Evolutionary conservation across 306 rosid genomes (phyloP), one percentile per base, ranked within the genome.

Genomic region (Calophaca sinica): DNA sequence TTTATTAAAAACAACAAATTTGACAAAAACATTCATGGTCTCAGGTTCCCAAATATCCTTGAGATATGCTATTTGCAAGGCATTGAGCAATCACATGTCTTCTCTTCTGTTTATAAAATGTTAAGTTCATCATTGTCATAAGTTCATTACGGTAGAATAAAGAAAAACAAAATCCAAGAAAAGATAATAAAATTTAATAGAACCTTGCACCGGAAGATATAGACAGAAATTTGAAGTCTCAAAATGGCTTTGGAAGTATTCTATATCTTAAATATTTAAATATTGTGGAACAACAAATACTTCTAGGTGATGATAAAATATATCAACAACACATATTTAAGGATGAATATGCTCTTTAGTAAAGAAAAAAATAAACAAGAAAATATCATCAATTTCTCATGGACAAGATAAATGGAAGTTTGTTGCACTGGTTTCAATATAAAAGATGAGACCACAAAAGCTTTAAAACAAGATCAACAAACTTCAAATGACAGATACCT

Each of bases 381-480:
- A 55, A 42, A 57, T 48, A 45, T 57, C 51, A 67, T 68, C 9
- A 57, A 44, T 15, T 76, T 57, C 6, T 32, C 35, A 68, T n/a
- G 32, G 39, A 68, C 32, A 55, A 35, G 26, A 45, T 15, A 41
- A 12, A n/a, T 38, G 52, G 54, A 44, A 76, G 50, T 66, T 75
- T 14, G 36, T 10, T 49, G 60, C 48, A 68, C 75, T 45, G 26
- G 75, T 48, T 46, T 68, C 70, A 36, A 20, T 35, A 58, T 35
- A 58, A 57, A 31, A 68, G 70, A 11, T 42, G 42, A 9, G 14
- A 65, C 73, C 44, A 10, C 20, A 9, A 32, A 41, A 20, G 41
- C 36, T 45, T 57, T 9, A 7, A 15, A 44, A 71, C 60, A 77
- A 58, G 53, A 49, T 35, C 63, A 59, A 26, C 52, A 68, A 54